Evolutionary conservation across 2,329 filamentous ascomycete genomes (phyloP).

Genomic region (Aspergillus sp.): DNA sequence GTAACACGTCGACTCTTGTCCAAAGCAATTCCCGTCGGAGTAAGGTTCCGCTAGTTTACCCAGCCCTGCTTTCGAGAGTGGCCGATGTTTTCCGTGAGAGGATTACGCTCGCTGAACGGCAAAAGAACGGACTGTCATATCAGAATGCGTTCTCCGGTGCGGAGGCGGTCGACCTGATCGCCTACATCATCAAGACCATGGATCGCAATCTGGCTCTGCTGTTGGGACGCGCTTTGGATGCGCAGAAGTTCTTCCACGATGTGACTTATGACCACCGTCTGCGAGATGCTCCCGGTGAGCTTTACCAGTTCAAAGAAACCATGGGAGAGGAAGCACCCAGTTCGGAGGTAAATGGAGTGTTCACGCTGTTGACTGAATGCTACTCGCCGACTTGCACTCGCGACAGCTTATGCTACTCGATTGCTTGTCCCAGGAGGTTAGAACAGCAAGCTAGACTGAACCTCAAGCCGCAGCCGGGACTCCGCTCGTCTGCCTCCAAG

Average conservation of each 20-base stretch:
- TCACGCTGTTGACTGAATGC: conserved; percentile 93
- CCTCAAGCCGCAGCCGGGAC: conserved; percentile 84
- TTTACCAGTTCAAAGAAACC: conserved; percentile 95
- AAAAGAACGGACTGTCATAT: conserved; percentile 96
- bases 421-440: conserved; percentile 87
- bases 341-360: conserved; percentile 89
- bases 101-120: conserved; percentile 80
- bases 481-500: conserved; percentile 71
- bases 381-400: conserved; percentile 97
- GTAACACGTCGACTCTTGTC: conserved; percentile 56
- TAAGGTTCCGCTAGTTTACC: conserved; percentile 84
- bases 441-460: conserved; percentile 95
- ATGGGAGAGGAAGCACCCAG: conserved; percentile 71
- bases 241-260: conserved; percentile 99
- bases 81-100: conserved; percentile 89
- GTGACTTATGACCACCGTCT: conserved; percentile 96
- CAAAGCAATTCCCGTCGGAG: conserved; percentile 62
- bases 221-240: conserved; percentile 86
- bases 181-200: conserved; percentile 95
- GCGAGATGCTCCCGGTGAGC: conserved; percentile 88
- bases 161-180: conserved; percentile 92
- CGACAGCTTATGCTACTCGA: conserved; percentile 95
- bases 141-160: conserved; percentile 95
- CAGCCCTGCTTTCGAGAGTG: conserved; percentile 88
- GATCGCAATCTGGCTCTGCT: conserved; percentile 92